phyloP scores from a whole-genome alignment of 257 asterid genomes.

The Dorcoceras hygrometricum region DNA sequence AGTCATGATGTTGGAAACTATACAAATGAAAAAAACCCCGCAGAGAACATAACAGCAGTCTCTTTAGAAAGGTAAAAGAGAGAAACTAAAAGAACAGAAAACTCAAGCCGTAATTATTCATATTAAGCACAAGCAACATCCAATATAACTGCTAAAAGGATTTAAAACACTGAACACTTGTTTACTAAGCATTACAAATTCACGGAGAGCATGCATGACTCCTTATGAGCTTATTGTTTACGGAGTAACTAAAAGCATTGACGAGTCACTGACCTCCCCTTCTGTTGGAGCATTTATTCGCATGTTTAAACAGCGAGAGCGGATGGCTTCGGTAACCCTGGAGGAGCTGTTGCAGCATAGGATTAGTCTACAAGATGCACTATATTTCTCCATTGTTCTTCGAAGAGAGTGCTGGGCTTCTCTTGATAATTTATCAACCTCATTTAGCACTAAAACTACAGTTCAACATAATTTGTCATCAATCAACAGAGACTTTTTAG shows the following conservation, averaged over 20 bases:
- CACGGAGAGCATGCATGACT: not conserved
- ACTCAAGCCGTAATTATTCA: not conserved
- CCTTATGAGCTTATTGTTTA: not conserved
- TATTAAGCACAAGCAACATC: not conserved
- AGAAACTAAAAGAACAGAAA: not conserved
- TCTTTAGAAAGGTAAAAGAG: not conserved
- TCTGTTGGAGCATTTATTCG: slow-evolving; percentile 82
- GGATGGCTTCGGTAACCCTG: slow-evolving; percentile 94
- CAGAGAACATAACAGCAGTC: not conserved
- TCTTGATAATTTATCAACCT: slow-evolving; percentile 95
- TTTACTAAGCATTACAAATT: not conserved
- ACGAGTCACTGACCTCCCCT: slow-evolving; percentile 57
- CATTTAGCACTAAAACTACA: slow-evolving; percentile 84
- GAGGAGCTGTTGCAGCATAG: slow-evolving; percentile 98
- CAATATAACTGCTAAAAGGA: not conserved
- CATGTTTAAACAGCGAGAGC: slow-evolving; percentile 93
- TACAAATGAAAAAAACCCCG: not conserved
- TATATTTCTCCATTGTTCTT: slow-evolving; percentile 98
- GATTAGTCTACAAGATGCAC: slow-evolving; percentile 87
- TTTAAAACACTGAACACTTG: not conserved
- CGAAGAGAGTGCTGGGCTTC: slow-evolving; percentile 99
- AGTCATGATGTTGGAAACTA: not conserved
- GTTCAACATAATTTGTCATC: slow-evolving; percentile 25
- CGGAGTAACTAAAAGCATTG: not conserved
- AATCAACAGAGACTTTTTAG: slow-evolving; percentile 24